phyloP scores from a whole-genome alignment of 2,329 filamentous ascomycete species.

The Ophiostoma triangulosporum region DNA sequence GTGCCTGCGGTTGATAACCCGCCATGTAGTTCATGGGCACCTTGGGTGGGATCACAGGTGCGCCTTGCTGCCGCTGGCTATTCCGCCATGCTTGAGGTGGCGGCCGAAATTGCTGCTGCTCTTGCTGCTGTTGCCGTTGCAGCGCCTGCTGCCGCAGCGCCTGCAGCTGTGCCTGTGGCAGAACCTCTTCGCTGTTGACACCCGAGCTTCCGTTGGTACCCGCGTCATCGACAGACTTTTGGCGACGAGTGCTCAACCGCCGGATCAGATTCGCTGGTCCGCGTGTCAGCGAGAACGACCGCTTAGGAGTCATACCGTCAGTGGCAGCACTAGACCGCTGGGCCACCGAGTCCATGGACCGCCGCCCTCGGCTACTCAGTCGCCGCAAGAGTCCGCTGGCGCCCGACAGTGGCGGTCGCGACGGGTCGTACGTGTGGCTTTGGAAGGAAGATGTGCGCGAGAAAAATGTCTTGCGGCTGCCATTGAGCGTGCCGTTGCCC shows the following conservation, averaged over 20 bases:
- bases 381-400: conserved; percentile 30
- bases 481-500: conserved; percentile 25
- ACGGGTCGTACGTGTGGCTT: conserved; percentile 22
- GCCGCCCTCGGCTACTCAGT: conserved; percentile 21
- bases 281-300: conserved; percentile 40
- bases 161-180: not conserved
- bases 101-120: not conserved
- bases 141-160: not conserved
- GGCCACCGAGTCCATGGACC: conserved; percentile 24
- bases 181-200: conserved; percentile 27
- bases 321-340: conserved; percentile 14
- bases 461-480: conserved; percentile 26
- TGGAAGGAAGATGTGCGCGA: conserved; percentile 26
- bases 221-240: conserved; percentile 31
- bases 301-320: not conserved
- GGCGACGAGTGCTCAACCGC: conserved; percentile 27
- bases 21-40: not conserved
- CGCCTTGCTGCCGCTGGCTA: not conserved
- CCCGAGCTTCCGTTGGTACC: conserved; percentile 44
- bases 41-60: conserved; percentile 2
- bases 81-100: not conserved
- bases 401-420: conserved; percentile 35
- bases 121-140: conserved; percentile 5
- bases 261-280: conserved; percentile 24
- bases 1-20: not conserved